Percentiles rank a stretch among this genome's conserved stretches.
These are phyloP conservation scores for Austroboletus eburneus DNA, from an alignment of 768 basidiomycete species.

Conservation along the genomic window DNA sequence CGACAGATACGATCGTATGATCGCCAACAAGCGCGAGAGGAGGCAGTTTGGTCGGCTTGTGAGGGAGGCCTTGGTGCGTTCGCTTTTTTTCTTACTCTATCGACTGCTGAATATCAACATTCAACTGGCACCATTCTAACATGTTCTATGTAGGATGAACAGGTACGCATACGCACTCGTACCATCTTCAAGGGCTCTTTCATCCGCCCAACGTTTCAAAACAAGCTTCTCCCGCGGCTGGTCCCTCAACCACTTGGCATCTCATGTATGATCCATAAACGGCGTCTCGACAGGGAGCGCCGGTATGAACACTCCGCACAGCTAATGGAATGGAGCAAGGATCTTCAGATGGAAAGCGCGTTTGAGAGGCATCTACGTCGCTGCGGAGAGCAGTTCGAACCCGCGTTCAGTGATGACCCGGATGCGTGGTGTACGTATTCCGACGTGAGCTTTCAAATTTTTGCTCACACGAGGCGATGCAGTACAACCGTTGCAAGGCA, in stretches of 20 bases:
- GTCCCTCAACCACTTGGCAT: conserved; percentile 75
- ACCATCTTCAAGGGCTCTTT: conserved; percentile 71
- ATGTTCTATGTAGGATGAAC: conserved; percentile 58
- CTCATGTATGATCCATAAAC: conserved; percentile 59
- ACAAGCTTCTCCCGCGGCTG: conserved; percentile 74
- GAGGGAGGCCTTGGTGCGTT: conserved; percentile 49
- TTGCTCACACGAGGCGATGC: conserved; percentile 5
- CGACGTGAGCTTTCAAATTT: background rate
- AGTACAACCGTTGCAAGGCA: conserved; percentile 38
- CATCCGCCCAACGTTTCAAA: conserved; percentile 58
- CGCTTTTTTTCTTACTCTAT: background rate
- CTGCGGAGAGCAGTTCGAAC: conserved; percentile 13
- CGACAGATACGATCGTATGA: conserved; percentile 53
- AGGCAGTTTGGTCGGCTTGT: conserved; percentile 44
- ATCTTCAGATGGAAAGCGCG: conserved; percentile 33
- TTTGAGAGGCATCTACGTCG: conserved; percentile 35
- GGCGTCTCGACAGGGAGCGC: conserved; percentile 41
- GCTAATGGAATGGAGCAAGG: conserved; percentile 32
- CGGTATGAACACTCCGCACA: conserved; percentile 37
- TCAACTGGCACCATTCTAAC: conserved; percentile 1
- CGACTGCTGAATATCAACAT: background rate
- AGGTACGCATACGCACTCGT: conserved; percentile 46
- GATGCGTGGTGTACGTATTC: conserved; percentile 21
- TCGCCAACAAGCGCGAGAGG: conserved; percentile 48
- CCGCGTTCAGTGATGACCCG: conserved; percentile 26